Evolutionary conservation across 306 rosid species (phyloP).

Genomic region (Vachellia collinsii): DNA sequence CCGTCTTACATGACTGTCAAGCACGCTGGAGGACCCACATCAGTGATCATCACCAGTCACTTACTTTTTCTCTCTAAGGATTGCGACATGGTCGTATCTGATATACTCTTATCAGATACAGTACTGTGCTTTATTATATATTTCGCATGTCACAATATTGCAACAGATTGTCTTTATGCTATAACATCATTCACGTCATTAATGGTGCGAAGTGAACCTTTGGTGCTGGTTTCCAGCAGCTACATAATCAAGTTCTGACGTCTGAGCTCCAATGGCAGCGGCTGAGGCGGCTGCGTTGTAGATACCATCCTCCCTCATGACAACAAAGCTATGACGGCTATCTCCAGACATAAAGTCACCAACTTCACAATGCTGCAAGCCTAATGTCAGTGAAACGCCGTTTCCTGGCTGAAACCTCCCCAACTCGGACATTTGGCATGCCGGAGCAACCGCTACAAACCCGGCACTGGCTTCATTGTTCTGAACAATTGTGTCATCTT

Average conservation of each 20-base stretch:
- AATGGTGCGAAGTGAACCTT: slow-evolving; percentile 59
- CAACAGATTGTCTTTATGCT: slow-evolving; percentile 46
- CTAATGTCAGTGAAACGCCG: slow-evolving; percentile 75
- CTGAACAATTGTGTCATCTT: slow-evolving; percentile 50
- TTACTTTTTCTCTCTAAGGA: background rate
- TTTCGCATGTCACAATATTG: background rate
- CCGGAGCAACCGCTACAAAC: slow-evolving; percentile 52
- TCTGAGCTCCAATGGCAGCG: slow-evolving; percentile 53
- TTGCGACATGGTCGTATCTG: background rate
- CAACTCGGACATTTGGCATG: slow-evolving; percentile 67
- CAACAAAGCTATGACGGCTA: slow-evolving; percentile 51
- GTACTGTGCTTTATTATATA: background rate
- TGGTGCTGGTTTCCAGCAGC: slow-evolving; percentile 59
- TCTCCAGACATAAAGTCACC: slow-evolving; percentile 53
- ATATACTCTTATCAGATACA: background rate
- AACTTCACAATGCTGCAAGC: slow-evolving; percentile 79
- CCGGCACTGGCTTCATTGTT: slow-evolving; percentile 49
- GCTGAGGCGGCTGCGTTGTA: slow-evolving; percentile 52
- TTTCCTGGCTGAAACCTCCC: slow-evolving; percentile 57
- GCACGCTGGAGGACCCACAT: slow-evolving; percentile 25
- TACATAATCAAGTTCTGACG: slow-evolving; percentile 59
- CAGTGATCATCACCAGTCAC: background rate
- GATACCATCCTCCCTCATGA: slow-evolving; percentile 62
- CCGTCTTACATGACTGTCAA: slow-evolving; percentile 41
- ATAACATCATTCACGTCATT: slow-evolving; percentile 69